Base-by-base conservation (phyloP, 2,329 filamentous ascomycete genomes). In the Phialemoniopsis sp. region DNA sequence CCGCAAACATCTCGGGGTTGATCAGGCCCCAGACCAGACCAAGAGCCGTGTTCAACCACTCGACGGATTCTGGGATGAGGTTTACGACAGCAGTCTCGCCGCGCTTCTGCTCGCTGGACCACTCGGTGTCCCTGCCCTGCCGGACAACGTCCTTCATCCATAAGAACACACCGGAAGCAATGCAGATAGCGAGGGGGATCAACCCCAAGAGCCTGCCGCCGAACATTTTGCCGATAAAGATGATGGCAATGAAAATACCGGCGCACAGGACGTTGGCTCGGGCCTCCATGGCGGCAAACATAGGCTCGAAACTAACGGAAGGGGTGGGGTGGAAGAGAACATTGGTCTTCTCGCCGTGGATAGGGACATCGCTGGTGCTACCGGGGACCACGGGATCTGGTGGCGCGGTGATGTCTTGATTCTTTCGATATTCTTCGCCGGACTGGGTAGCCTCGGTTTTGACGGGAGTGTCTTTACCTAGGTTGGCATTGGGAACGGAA, bases 321-420 rank as follows among this genome's bases (percentile, higher is more conserved):
- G 91, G 91, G 0, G 91, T 97, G 13, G 93, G 91, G 61, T 96
- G 91, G 63, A 97, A 97, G 21, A 96, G 75, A 14, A 97, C 83
- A 46, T 95, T 96, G 4, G 93, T 97, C 74, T 93, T 96, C 58
- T 97, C 91, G 53, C 90, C 91, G 56, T 90, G 87, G 42, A 97
- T 95, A 4, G 93, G 93, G 2, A 97, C 89, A 62, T 97, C 93
- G 18, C 88, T 90, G 1, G 91, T 97, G 28, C 84, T 80, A 17
- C 89, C 88, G 41, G 83, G 76, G 13, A 83, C 82, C 15, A 95
- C 72, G 1, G 91, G 91, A 49, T 94, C 90, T 2, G 91, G 91
- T 3, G 91, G 91, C 1, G 91, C 87, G 0, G 89, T 95, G 41
- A 95, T 72, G 62, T 97, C 91, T 63, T 96, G 91, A 9, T 82